Base-by-base conservation (phyloP, 2,329 filamentous ascomycete species). In the Phoma sp. region DNA sequence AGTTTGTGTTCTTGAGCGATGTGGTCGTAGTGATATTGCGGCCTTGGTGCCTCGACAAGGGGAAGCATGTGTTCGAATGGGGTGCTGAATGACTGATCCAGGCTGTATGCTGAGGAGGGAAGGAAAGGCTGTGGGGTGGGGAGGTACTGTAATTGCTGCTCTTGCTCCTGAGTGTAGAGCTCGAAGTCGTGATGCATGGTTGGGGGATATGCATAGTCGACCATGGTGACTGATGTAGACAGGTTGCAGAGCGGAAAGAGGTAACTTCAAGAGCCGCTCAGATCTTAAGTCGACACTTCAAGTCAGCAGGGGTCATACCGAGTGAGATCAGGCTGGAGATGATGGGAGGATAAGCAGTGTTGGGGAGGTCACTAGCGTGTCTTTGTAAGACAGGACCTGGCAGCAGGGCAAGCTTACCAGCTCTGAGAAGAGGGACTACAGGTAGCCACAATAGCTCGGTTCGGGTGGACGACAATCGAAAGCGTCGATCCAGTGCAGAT, bases 111-210 rank as follows among this genome's bases (percentile, higher is more conserved):
- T 31, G 65, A 62, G 17, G 70, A 60, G 29, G 68, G 58, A 36
- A 71, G 54, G 58, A 65, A 74, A 15, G 68, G 48, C 33, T 74
- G 72, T 54, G 54, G 62, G 36, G 62, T 65, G 21, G 69, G 59
- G n/a, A 69, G 60, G 51, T 66, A 72, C 17, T 75, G 68, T 22
- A 73, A 51, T 17, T 73, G 72, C 47, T 69, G 64, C 35, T 74
- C 66, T 25, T 73, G 67, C 27, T 65, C 62, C 50, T 63, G 66
- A 40, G 74, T 61, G 62, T 76, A 76, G 43, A 76, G 69, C 57
- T 75, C 68, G 38, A 76, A 75, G 64, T 76, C 74, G 54, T 70
- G 65, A 47, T 69, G 62, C 72, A 76, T 75, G 52, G 58, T 45
- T 7, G 60, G 48, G 25, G 68, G 62, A 57, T 71, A 73, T 33